These are phyloP conservation scores for Solanum piurae DNA, from an alignment of 257 asterid species.

Conservation along the genomic window DNA sequence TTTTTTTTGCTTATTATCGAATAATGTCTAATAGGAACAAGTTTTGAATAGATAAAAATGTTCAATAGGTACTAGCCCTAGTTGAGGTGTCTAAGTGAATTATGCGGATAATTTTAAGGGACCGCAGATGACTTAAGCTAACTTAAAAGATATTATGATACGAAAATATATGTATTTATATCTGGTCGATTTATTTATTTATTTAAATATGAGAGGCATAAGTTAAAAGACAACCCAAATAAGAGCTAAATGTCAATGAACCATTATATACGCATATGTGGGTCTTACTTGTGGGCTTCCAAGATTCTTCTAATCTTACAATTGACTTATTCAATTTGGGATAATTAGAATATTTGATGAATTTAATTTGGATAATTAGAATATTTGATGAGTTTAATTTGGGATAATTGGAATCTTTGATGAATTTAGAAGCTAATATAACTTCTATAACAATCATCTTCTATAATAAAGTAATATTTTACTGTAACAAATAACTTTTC, in stretches of 20 bases:
- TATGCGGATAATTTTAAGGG: too few relatives aligned
- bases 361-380: not conserved
- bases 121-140: too few relatives aligned
- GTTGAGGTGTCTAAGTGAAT: too few relatives aligned
- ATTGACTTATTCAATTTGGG: not conserved
- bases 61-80: too few relatives aligned
- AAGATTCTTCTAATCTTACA: not conserved
- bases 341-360: not conserved
- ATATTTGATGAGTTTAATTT: not conserved
- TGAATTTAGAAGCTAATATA: not conserved
- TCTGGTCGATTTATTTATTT: too few relatives aligned
- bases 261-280: not conserved
- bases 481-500: not conserved
- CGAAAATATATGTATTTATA: not conserved
- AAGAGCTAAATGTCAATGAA: not conserved
- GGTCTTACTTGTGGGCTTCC: not conserved
- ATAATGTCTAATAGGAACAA: too few relatives aligned
- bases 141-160: too few relatives aligned
- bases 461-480: not conserved
- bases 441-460: not conserved
- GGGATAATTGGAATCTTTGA: not conserved
- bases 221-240: not conserved
- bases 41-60: too few relatives aligned
- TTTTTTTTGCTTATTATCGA: too few relatives aligned
- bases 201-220: not conserved